Evolutionary conservation across 805 yeast genomes (phyloP), one percentile per base, ranked within the genome.

Genomic region (Wickerhamiella cacticola): DNA sequence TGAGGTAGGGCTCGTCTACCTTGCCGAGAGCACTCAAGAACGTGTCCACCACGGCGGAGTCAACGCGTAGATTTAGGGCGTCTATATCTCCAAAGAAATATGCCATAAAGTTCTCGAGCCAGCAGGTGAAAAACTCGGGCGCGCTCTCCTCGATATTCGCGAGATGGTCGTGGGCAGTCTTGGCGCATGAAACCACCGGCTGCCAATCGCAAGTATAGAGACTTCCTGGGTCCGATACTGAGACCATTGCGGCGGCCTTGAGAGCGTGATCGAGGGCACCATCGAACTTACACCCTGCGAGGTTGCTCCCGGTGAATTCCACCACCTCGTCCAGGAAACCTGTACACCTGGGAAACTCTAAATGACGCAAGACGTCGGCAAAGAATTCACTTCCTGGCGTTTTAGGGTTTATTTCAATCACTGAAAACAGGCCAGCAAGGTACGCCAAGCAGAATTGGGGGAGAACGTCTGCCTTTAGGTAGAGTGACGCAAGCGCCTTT

Each of bases 151-250:
- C 12, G 29, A 39, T 39, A 13, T 39, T 24, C 21, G 13, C 19
- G 12, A 39, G 8, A 7, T 24, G 42, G 19, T 39, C 21, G 9
- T 15, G 5, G 15, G 29, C 29, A 13, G 28, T 5, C 5, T 10
- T 22, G 9, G 42, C 28, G 13, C 31, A 10, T 39, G 42, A 39
- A 5, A 23, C 7, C n/a, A 22, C 29, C 7, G 42, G 42, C n/a
- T 22, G 28, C 42, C 42, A 39, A 19, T 39, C 29, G 5, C 21
- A 21, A n/a, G 12, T 6, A 16, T 23, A 23, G 4, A 29, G 29
- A n/a, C 29, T 23, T 23, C 42, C 42, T 8, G 42, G 42, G 19
- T 39, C 42, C 3, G 42, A 39, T 15, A 39, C 42, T 23, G 42
- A 23, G 7, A 21, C 29, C 10, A 39, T 8, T 7, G 42, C 42